Evolutionary conservation across 352 stramenopile species (phyloP).

Genomic region (Globisporangium lucens): DNA sequence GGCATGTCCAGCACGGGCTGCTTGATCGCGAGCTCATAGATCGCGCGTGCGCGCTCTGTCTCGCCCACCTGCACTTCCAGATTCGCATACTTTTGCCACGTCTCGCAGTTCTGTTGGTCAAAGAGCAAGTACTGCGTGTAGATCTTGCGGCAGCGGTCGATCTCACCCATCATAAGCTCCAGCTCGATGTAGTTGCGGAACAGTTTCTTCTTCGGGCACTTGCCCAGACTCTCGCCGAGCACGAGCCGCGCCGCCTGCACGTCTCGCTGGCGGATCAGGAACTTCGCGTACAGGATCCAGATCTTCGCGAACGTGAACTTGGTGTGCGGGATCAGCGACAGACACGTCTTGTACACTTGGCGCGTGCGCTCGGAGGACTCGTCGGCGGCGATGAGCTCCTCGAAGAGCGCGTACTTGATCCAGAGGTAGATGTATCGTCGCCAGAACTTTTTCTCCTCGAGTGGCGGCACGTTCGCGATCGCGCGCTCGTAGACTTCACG

Average conservation of each 20-base stretch:
- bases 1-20: conserved; percentile 97
- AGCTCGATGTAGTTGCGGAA: conserved; percentile 93
- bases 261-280: conserved; percentile 95
- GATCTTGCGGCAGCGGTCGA: conserved; percentile 93
- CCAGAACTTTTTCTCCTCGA: conserved; percentile 97
- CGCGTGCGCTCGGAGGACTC: conserved; percentile 68
- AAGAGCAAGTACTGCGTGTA: conserved; percentile 88
- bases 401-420: conserved; percentile 99
- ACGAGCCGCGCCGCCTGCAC: conserved; percentile 89
- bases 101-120: conserved; percentile 88
- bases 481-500: conserved; percentile 96
- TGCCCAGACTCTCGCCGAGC: conserved; percentile 93
- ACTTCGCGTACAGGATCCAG: conserved; percentile 97
- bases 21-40: conserved; percentile 96
- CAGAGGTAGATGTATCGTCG: conserved; percentile 99
- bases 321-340: conserved; percentile 93
- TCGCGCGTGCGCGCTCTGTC: conserved; percentile 89
- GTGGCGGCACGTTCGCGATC: conserved; percentile 92
- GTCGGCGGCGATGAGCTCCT: conserved; percentile 89
- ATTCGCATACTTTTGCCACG: conserved; percentile 95
- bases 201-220: conserved; percentile 92
- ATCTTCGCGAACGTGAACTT: conserved; percentile 99
- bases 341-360: conserved; percentile 94
- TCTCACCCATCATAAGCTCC: conserved; percentile 98
- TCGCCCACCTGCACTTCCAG: conserved; percentile 96